A percentile compares a stretch with the other conserved stretches of the same genome.
phyloP scores from a whole-genome alignment of 208 protist species.

The Acanthamoeba royreba region DNA sequence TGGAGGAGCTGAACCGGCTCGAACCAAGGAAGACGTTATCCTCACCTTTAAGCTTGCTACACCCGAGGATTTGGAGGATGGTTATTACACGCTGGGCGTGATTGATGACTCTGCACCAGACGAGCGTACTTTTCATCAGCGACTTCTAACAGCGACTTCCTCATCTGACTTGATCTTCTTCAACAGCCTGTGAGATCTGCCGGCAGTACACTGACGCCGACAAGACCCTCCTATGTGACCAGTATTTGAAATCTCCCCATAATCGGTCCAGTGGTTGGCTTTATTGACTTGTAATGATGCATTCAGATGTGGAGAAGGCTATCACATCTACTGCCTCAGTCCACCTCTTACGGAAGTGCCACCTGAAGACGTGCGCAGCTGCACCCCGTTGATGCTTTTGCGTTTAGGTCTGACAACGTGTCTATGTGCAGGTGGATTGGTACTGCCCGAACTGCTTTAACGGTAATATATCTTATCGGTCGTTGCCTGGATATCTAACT shows the following conservation, averaged over 20 bases:
- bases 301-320: neutral
- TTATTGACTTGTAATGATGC: too few species aligned
- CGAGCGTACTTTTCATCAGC: neutral
- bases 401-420: too few species aligned
- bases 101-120: neutral
- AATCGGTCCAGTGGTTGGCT: too few species aligned
- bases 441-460: constrained; percentile 23
- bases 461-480: too few species aligned
- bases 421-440: neutral
- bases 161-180: neutral
- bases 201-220: neutral
- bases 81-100: neutral
- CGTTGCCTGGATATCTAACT: too few species aligned
- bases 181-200: neutral
- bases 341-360: neutral
- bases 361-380: neutral
- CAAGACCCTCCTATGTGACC: neutral
- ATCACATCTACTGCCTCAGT: neutral
- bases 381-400: neutral
- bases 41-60: neutral
- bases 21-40: neutral
- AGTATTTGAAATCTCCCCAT: too few species aligned
- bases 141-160: neutral
- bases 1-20: neutral
- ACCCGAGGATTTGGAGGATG: neutral